Base-by-base conservation (phyloP, 495 filamentous ascomycete genomes). In the Penicillium manginii region DNA sequence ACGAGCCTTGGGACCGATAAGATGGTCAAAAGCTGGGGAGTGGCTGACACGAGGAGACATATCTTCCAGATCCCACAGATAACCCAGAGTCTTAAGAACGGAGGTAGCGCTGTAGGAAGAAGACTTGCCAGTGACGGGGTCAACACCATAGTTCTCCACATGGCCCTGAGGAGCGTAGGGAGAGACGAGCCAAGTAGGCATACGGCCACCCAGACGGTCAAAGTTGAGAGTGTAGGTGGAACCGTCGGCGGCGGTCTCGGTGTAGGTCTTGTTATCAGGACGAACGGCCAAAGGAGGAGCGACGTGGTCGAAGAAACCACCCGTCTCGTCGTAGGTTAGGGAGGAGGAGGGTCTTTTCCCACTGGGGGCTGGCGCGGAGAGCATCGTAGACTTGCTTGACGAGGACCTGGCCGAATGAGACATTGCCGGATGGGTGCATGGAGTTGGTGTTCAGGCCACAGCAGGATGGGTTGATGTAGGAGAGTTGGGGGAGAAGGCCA, bases 381-480 rank as follows among this genome's bases (percentile, higher is more conserved):
- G 80, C 76, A 35, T 83, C 80, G 69, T 84, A 83, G 62, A 84
- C 72, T 26, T 72, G 65, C 71, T 83, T 84, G 52, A 84, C 70
- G 49, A 83, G 72, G 26, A 68, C 66, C 68, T 84, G 76, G 57
- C 81, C 81, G 55, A 73, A 69, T 32, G 73, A 78, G 67, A 82
- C 73, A 48, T 73, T 73, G 22, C 73, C 73, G 35, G 68, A 67
- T 7, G 81, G 81, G 67, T 84, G 81, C 72, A 82, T 78, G 51
- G 78, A 81, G 63, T 76, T 80, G 58, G 76, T 80, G 60, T 69
- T 68, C 9, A 67, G 54, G 23, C 68, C 74, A 59, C 81, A 84
- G 77, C 81, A 84, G 32, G 75, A 77, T 2, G 81, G 81, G 72
- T 84, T 83, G 71, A 84, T 67, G 66, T 81, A 84, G 52, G 77